phyloP scores from a whole-genome alignment of 108 stramenopile genomes.

The Cyclotella sp. region DNA sequence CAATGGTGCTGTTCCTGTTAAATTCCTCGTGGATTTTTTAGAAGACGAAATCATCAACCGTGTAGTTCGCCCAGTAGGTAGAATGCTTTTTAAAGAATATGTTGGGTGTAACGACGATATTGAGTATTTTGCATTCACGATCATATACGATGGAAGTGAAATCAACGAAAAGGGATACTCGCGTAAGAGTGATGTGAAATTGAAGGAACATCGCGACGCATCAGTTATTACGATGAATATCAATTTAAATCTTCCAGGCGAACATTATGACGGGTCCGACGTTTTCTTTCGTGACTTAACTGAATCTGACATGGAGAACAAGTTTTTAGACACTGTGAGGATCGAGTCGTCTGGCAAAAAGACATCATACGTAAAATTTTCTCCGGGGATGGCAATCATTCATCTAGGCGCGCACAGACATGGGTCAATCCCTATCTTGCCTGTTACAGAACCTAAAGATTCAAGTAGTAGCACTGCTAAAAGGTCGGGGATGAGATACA shows the following conservation, averaged over 20 bases:
- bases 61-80: slow-evolving; percentile 56
- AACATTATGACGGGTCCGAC: slow-evolving; percentile 51
- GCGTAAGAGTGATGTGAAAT: slow-evolving; percentile 45
- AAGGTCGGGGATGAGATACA: slow-evolving; percentile 43
- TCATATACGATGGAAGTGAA: slow-evolving; percentile 48
- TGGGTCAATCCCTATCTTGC: slow-evolving; percentile 50
- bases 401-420: slow-evolving; percentile 61
- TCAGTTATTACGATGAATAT: slow-evolving; percentile 67
- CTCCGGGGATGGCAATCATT: slow-evolving; percentile 66
- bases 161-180: neutral
- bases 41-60: slow-evolving; percentile 40
- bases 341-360: neutral
- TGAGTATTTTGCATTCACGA: slow-evolving; percentile 63
- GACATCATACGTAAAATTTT: slow-evolving; percentile 26
- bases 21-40: slow-evolving; percentile 24
- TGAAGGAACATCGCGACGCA: slow-evolving; percentile 72
- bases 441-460: neutral
- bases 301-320: neutral
- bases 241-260: slow-evolving; percentile 65
- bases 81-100: slow-evolving; percentile 52
- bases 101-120: slow-evolving; percentile 48
- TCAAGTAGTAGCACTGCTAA: neutral
- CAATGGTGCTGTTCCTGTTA: slow-evolving; percentile 50
- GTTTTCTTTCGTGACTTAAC: slow-evolving; percentile 48
- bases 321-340: neutral